Evolutionary conservation across 2,329 filamentous ascomycete genomes (phyloP).

Genomic region (Exserohilum rostratum): DNA sequence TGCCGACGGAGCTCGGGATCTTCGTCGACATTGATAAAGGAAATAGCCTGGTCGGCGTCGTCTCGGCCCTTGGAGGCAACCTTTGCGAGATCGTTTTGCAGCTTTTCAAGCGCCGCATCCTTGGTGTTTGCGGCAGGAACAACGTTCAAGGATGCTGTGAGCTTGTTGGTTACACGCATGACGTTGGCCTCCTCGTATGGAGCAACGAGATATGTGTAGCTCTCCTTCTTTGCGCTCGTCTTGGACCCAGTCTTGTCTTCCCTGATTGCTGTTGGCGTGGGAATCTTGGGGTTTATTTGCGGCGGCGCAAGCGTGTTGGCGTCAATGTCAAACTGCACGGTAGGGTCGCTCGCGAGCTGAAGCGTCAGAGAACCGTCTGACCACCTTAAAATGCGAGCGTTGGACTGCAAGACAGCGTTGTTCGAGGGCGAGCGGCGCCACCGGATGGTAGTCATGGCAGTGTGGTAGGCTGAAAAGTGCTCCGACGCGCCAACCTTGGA

Average conservation of each 20-base stretch:
- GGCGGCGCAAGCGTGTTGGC: constrained; percentile 72
- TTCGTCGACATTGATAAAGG: constrained; percentile 72
- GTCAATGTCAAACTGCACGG: constrained; percentile 75
- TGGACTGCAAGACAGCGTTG: constrained; percentile 72
- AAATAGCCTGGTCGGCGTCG: constrained; percentile 59
- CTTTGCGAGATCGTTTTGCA: constrained; percentile 71
- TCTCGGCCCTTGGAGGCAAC: constrained; percentile 59
- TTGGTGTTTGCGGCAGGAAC: constrained; percentile 70
- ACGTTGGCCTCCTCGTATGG: constrained; percentile 72
- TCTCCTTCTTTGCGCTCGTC: constrained; percentile 62
- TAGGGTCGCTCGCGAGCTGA: constrained; percentile 70
- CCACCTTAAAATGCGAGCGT: constrained; percentile 77
- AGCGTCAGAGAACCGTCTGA: constrained; percentile 79
- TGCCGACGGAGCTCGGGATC: constrained; percentile 79
- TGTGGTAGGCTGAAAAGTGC: constrained; percentile 65
- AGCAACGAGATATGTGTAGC: constrained; percentile 76
- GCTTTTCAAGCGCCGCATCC: constrained; percentile 72
- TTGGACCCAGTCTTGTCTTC: constrained; percentile 20
- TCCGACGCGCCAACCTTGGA: constrained; percentile 52
- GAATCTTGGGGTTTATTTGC: constrained; percentile 55
- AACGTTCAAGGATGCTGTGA: constrained; percentile 74
- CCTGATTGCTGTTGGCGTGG: constrained; percentile 53
- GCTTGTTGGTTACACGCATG: constrained; percentile 75
- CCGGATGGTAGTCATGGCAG: constrained; percentile 70
- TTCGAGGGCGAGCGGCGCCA: constrained; percentile 71